Conservation (phyloP, 2,329 filamentous ascomycete genomes). For the Neurospora sp. region DNA sequence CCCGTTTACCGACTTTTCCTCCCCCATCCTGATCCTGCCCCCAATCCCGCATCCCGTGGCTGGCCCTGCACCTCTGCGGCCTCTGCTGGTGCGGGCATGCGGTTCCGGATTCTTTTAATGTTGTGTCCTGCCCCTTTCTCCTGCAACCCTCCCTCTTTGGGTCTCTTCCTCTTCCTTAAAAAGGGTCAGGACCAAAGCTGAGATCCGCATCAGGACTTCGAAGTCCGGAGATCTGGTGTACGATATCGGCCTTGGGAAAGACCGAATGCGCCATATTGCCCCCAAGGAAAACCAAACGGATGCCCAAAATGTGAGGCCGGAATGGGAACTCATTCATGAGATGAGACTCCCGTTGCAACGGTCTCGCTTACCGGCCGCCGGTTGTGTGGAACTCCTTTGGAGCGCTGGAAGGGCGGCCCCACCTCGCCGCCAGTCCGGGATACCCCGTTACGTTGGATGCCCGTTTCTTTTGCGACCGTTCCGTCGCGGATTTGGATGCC, state of each 20-base stretch:
- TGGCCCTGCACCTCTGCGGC: constrained; percentile 6
- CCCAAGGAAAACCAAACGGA: background rate
- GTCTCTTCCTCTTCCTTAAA: background rate
- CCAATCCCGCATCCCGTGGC: background rate
- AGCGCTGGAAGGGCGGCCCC: background rate
- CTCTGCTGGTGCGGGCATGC: constrained; percentile 1
- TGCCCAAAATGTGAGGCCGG: background rate
- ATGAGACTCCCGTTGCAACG: background rate
- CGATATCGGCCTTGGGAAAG: background rate
- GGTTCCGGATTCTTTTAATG: constrained; percentile 5
- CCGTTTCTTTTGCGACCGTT: background rate
- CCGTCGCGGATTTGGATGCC: background rate
- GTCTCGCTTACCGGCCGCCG: background rate
- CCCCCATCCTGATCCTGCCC: constrained; percentile 2
- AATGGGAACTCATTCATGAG: background rate
- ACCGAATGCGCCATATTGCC: background rate
- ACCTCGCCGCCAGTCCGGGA: background rate
- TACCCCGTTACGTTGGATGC: background rate
- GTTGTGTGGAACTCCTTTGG: background rate
- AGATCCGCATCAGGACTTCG: background rate
- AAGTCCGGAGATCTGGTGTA: background rate
- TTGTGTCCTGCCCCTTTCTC: background rate
- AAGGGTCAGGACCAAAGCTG: background rate
- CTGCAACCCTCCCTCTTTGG: background rate
- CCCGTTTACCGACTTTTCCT: background rate